Evolutionary conservation across 108 stramenopile genomes (phyloP).

Genomic region (Pseudonitzschia pungens): DNA sequence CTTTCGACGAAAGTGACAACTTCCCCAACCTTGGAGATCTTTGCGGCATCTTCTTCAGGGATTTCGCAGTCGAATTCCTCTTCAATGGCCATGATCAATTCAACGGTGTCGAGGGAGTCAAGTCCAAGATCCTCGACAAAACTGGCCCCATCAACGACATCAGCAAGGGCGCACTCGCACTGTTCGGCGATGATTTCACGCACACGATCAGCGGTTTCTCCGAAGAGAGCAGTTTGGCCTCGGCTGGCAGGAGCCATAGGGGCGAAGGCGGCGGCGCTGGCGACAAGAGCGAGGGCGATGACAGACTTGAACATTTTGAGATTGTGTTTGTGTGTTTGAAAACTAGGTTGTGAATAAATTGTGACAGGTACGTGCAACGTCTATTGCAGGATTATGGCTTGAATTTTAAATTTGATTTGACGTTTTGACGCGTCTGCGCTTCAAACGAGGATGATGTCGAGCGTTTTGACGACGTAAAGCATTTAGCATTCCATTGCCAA

Average conservation of each 20-base stretch:
- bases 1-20: constrained; percentile 85
- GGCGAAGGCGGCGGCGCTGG: constrained; percentile 75
- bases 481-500: no score
- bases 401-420: background rate
- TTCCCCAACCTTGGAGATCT: constrained; percentile 87
- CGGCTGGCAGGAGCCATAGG: constrained; percentile 48
- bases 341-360: background rate
- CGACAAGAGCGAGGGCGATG: constrained; percentile 65
- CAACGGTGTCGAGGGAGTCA: constrained; percentile 96
- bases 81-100: constrained; percentile 96
- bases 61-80: constrained; percentile 97
- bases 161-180: constrained; percentile 57
- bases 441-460: background rate
- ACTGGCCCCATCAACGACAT: constrained; percentile 60
- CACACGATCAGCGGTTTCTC: constrained; percentile 50
- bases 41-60: constrained; percentile 94
- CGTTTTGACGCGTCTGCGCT: background rate
- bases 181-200: constrained; percentile 52
- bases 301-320: constrained; percentile 61
- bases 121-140: constrained; percentile 97
- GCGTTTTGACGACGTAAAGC: background rate
- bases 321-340: background rate
- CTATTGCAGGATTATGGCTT: background rate
- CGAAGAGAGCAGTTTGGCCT: constrained; percentile 41
- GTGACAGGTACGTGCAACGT: background rate